Conservation (phyloP, 2,329 filamentous ascomycete genomes). For the Aspergillus intermedius region DNA sequence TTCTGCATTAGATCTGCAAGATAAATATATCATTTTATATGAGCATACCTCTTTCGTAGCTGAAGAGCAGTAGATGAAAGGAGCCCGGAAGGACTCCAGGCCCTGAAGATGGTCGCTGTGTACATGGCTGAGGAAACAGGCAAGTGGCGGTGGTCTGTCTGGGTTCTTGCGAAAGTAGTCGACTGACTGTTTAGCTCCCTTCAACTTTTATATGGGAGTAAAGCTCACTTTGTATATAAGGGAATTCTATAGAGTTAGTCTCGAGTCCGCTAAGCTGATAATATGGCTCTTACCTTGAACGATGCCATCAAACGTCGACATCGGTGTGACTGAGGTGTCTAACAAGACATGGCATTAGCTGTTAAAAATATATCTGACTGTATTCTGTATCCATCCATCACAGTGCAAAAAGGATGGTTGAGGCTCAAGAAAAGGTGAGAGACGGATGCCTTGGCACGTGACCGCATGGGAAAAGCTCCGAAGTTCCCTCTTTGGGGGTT, state of each 20-base stretch:
- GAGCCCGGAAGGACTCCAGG: slow-evolving; percentile 66
- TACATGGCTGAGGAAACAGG: slow-evolving; percentile 85
- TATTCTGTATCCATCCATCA: not conserved
- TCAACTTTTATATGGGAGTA: slow-evolving; percentile 2
- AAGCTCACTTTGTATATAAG: slow-evolving; percentile 60
- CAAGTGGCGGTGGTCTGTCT: slow-evolving; percentile 57
- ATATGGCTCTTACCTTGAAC: slow-evolving; percentile 16
- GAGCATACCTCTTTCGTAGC: slow-evolving; percentile 62
- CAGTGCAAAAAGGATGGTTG: not conserved
- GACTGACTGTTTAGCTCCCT: slow-evolving; percentile 44
- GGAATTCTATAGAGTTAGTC: slow-evolving; percentile 55
- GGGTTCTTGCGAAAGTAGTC: slow-evolving; percentile 68
- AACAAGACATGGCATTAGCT: not conserved
- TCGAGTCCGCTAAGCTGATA: not conserved
- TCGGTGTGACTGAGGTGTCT: slow-evolving; percentile 5
- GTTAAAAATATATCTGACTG: not conserved
- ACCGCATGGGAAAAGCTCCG: not conserved
- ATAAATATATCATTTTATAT: not conserved
- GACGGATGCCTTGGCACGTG: not conserved
- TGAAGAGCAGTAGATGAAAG: slow-evolving; percentile 85
- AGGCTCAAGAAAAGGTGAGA: not conserved
- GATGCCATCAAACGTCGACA: slow-evolving; percentile 30
- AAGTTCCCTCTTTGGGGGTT: not conserved
- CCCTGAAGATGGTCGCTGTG: slow-evolving; percentile 85
- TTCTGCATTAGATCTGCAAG: not conserved